A percentile compares a stretch with the other conserved stretches of the same genome.
These are phyloP conservation scores for Trypanosoma theileri DNA, from an alignment of 208 protist genomes.

Conservation along the genomic window DNA sequence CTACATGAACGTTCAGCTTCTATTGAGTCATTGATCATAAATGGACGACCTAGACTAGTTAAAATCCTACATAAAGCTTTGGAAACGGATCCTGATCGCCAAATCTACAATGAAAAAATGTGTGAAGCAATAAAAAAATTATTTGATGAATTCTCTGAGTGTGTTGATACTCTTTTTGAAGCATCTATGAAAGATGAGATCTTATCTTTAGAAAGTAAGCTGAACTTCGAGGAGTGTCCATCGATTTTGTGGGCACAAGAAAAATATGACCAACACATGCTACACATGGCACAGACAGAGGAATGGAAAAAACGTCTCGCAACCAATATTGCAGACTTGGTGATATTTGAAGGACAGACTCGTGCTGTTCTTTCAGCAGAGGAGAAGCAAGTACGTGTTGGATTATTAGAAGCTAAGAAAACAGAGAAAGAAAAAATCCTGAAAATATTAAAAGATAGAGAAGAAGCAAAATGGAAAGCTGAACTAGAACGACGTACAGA, in stretches of 20 bases:
- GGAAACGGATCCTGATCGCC: constrained; percentile 76
- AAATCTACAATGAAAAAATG: constrained; percentile 91
- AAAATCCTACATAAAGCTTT: constrained; percentile 71
- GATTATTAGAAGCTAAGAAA: constrained; percentile 22
- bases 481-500: constrained; percentile 39
- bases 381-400: constrained; percentile 38
- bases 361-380: constrained; percentile 43
- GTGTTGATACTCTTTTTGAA: constrained; percentile 26
- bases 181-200: constrained; percentile 17
- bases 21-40: constrained; percentile 30
- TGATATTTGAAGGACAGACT: constrained; percentile 47
- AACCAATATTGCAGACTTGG: constrained; percentile 38
- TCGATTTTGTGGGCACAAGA: constrained; percentile 32
- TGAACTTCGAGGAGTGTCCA: constrained; percentile 33
- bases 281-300: constrained; percentile 46
- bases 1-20: constrained; percentile 24
- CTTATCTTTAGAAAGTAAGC: constrained; percentile 20
- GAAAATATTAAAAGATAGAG: constrained; percentile 25
- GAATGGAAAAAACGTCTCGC: constrained; percentile 69
- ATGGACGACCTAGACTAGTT: constrained; percentile 44
- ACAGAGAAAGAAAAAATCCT: constrained; percentile 32
- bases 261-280: constrained; percentile 45
- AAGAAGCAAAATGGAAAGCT: constrained; percentile 40
- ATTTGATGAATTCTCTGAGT: constrained; percentile 42
- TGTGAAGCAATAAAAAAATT: constrained; percentile 79